Conservation (phyloP, 2,329 filamentous ascomycete species). For the Ascochyta koolunga region DNA sequence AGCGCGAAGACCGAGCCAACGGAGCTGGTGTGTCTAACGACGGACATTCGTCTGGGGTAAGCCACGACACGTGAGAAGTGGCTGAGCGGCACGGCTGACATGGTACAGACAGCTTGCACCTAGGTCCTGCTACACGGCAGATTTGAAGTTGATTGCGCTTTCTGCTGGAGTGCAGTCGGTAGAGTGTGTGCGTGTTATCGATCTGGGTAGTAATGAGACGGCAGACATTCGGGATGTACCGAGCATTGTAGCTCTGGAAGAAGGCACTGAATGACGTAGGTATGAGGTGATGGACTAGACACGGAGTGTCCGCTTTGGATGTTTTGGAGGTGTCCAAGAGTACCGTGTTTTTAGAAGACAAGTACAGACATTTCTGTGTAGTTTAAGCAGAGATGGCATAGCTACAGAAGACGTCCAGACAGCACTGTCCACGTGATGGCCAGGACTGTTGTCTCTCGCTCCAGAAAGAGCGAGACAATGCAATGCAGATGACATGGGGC, state of each 20-base stretch:
- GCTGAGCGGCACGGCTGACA: slow-evolving; percentile 15
- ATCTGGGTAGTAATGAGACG: slow-evolving; percentile 75
- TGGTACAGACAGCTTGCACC: slow-evolving; percentile 67
- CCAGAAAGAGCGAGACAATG: not conserved
- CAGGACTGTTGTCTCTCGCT: no score
- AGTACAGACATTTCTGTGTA: not conserved
- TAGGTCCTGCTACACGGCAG: slow-evolving; percentile 74
- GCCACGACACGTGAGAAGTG: slow-evolving; percentile 26
- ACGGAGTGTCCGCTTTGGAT: no score
- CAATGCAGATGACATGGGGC: slow-evolving; percentile 6
- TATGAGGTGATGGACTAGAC: no score
- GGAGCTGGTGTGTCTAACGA: slow-evolving; percentile 75
- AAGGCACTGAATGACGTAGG: not conserved
- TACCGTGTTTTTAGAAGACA: not conserved
- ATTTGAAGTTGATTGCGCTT: slow-evolving; percentile 74
- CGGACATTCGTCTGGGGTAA: slow-evolving; percentile 74
- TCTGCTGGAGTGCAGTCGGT: slow-evolving; percentile 70
- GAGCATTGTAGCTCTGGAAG: slow-evolving; percentile 59
- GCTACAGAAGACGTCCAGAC: no score
- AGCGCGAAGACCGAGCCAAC: slow-evolving; percentile 67
- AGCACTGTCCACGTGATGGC: no score
- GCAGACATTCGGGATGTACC: slow-evolving; percentile 79
- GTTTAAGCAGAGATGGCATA: no score
- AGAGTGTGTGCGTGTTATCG: slow-evolving; percentile 74
- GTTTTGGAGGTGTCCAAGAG: no score